Evolutionary conservation across 1,284 basidiomycete genomes (phyloP).

Genomic region (Tilletia horrida): DNA sequence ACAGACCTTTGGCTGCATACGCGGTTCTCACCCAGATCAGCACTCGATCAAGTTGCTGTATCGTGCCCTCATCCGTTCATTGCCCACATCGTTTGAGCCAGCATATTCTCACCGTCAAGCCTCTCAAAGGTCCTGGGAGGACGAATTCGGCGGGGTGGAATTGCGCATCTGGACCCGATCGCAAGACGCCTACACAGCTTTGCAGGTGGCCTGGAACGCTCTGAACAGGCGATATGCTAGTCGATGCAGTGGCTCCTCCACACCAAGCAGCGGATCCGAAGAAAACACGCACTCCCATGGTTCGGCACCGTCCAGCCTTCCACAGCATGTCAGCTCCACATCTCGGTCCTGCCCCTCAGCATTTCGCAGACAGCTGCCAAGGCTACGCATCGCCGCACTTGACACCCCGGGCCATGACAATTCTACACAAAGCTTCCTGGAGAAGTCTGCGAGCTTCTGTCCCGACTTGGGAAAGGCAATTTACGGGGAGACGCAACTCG

Average conservation of each 20-base stretch:
- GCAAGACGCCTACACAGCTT: not conserved
- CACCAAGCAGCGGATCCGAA: not conserved
- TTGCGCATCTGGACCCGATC: not conserved
- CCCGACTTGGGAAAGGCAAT: not conserved
- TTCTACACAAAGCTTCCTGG: not conserved
- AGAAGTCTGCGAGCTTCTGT: not conserved
- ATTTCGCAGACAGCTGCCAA: not conserved
- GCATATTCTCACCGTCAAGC: not conserved
- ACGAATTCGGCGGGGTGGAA: not conserved
- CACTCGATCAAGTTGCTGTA: not conserved
- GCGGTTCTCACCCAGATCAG: not conserved
- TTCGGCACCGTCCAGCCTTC: not conserved
- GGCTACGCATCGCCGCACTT: not conserved
- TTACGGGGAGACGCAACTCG: not conserved
- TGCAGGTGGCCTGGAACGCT: not conserved
- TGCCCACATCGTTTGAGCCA: too few relatives aligned
- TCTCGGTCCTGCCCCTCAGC: not conserved
- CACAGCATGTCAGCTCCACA: not conserved
- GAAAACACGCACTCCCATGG: not conserved
- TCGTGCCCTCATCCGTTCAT: not conserved
- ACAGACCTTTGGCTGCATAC: slow-evolving; percentile 1
- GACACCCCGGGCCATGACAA: not conserved
- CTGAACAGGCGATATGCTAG: not conserved
- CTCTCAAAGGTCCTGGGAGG: not conserved
- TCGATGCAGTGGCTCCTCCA: not conserved